Conservation (phyloP, 495 filamentous ascomycete genomes). For the Penicillium parvum region DNA sequence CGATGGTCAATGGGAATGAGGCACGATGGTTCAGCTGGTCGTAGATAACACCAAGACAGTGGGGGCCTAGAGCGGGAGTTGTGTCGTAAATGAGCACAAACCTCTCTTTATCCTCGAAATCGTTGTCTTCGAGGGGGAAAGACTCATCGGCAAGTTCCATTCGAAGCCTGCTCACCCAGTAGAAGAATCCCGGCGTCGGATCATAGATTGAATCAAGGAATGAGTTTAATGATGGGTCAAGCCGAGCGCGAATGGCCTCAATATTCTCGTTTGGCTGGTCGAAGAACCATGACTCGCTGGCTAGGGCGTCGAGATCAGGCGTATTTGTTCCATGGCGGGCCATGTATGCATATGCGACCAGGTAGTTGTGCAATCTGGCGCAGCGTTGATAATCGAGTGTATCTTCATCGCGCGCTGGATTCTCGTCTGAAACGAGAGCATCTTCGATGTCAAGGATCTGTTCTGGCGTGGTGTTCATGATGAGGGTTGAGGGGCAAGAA, state of each 20-base stretch:
- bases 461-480: slow-evolving; percentile 12
- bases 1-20: slow-evolving; percentile 9
- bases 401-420: slow-evolving; percentile 24
- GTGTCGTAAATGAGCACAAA: slow-evolving; percentile 17
- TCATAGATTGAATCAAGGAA: slow-evolving; percentile 27
- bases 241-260: slow-evolving; percentile 14
- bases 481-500: too few species aligned
- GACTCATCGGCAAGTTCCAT: slow-evolving; percentile 9
- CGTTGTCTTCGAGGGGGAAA: slow-evolving; percentile 11
- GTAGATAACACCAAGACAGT: slow-evolving; percentile 19
- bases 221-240: slow-evolving; percentile 20
- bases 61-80: slow-evolving; percentile 2
- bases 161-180: slow-evolving; percentile 12
- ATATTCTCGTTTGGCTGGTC: background rate
- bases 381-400: slow-evolving; percentile 36
- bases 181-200: slow-evolving; percentile 18
- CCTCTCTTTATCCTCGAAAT: slow-evolving; percentile 14
- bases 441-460: slow-evolving; percentile 19
- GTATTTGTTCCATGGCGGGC: slow-evolving; percentile 12
- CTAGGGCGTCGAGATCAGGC: slow-evolving; percentile 15
- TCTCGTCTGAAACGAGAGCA: slow-evolving; percentile 25
- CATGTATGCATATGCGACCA: slow-evolving; percentile 33
- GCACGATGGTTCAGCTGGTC: slow-evolving; percentile 15
- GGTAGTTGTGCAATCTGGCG: slow-evolving; percentile 39
- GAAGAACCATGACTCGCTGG: slow-evolving; percentile 1